phyloP scores from a whole-genome alignment of 768 basidiomycete genomes.

The Gautieria morchelliformis region DNA sequence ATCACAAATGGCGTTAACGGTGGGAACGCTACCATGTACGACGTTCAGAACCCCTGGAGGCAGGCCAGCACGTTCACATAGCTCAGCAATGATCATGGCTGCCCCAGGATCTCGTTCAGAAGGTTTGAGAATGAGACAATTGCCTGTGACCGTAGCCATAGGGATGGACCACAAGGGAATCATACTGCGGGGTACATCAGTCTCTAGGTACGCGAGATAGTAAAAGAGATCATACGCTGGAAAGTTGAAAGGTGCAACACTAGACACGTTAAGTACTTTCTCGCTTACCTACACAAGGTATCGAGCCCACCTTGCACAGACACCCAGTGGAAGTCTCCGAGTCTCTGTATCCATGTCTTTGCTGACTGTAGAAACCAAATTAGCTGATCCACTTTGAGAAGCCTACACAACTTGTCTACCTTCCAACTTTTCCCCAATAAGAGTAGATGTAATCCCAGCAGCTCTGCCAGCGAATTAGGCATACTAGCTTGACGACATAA shows the following conservation, averaged over 20 bases:
- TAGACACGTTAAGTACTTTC: conserved; percentile 6
- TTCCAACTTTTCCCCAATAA: conserved; percentile 91
- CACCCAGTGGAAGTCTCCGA: conserved; percentile 76
- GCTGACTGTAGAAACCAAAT: conserved; percentile 40
- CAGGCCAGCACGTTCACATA: conserved; percentile 79
- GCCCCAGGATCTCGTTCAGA: conserved; percentile 96
- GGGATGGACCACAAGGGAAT: conserved; percentile 92
- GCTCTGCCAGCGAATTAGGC: conserved; percentile 25
- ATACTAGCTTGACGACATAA: not conserved
- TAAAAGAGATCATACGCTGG: conserved; percentile 51
- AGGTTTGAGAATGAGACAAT: conserved; percentile 90
- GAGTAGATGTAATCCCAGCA: conserved; percentile 66
- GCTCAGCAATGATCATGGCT: conserved; percentile 94
- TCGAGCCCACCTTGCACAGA: conserved; percentile 39
- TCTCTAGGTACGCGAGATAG: not conserved
- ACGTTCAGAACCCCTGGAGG: conserved; percentile 87
- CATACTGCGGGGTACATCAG: conserved; percentile 35
- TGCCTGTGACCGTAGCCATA: conserved; percentile 82
- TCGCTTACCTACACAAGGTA: not conserved
- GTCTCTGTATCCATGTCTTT: conserved; percentile 96
- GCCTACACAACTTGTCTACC: conserved; percentile 40
- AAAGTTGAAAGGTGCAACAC: conserved; percentile 74
- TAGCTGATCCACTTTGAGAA: conserved; percentile 30
- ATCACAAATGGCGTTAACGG: conserved; percentile 92
- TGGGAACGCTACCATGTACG: conserved; percentile 82